These are phyloP conservation scores for Ceratocystis smalleyi DNA, from an alignment of 2,329 filamentous ascomycete genomes.

Conservation along the genomic window DNA sequence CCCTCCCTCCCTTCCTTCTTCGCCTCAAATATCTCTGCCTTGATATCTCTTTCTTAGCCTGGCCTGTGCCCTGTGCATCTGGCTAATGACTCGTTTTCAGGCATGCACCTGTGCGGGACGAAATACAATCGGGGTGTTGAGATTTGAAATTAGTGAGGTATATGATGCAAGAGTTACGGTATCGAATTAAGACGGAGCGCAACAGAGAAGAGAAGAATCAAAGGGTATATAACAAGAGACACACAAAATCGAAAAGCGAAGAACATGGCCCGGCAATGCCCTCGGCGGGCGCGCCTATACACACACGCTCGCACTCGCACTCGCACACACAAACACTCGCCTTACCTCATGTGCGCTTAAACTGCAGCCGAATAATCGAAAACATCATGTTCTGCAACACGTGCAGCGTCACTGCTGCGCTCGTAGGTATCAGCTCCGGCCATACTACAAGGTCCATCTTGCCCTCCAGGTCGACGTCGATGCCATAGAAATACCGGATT, in stretches of 20 bases:
- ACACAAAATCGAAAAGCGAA: not conserved
- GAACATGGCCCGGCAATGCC: not conserved
- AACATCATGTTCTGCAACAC: constrained; percentile 60
- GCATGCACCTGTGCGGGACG: not conserved
- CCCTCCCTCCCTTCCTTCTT: too few species aligned
- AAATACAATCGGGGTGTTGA: not conserved
- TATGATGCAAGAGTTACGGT: not conserved
- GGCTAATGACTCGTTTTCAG: not conserved
- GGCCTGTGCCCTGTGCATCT: constrained; percentile 3
- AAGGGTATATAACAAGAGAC: constrained; percentile 1
- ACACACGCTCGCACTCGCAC: not conserved
- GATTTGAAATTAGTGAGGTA: not conserved
- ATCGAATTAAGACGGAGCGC: not conserved
- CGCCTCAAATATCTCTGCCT: not conserved
- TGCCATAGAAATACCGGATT: constrained; percentile 41
- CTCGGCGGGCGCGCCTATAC: not conserved
- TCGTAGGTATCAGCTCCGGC: constrained; percentile 52
- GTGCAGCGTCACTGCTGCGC: constrained; percentile 49
- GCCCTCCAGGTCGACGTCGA: constrained; percentile 49
- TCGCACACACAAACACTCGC: too few species aligned
- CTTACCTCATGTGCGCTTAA: constrained; percentile 25
- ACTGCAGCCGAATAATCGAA: constrained; percentile 50
- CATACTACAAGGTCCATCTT: constrained; percentile 49
- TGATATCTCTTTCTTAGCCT: not conserved
- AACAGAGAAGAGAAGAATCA: not conserved